These are phyloP conservation scores for Yamadazyma phyllophila DNA, from an alignment of 805 yeast species.

Conservation along the genomic window DNA sequence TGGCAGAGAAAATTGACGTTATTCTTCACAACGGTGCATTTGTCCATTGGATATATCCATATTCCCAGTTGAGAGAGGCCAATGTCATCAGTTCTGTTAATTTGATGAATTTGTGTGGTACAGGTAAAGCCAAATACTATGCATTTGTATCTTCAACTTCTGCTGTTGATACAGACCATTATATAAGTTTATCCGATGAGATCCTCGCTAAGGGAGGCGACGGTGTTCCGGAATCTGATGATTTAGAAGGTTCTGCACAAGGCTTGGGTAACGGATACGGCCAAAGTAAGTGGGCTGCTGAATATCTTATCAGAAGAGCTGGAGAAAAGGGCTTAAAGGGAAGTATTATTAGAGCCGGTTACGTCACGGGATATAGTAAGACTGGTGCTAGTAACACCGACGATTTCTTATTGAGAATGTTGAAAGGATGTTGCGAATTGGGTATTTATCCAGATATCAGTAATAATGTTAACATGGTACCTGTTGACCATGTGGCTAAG, in stretches of 20 bases:
- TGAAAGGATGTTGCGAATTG: constrained; percentile 90
- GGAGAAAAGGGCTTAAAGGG: constrained; percentile 87
- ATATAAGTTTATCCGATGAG: constrained; percentile 71
- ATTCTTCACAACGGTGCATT: constrained; percentile 96
- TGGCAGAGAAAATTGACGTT: constrained; percentile 66
- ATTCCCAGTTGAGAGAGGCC: constrained; percentile 84
- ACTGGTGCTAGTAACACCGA: constrained; percentile 95
- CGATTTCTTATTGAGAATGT: constrained; percentile 90
- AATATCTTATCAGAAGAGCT: constrained; percentile 81
- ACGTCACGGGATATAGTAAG: constrained; percentile 79
- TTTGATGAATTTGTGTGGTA: constrained; percentile 71
- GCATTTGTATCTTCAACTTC: constrained; percentile 96
- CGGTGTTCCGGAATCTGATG: constrained; percentile 83
- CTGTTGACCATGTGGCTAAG: constrained; percentile 97
- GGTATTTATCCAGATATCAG: constrained; percentile 82
- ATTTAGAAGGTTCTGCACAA: constrained; percentile 70
- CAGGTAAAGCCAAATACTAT: constrained; percentile 82
- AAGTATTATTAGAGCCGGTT: constrained; percentile 91
- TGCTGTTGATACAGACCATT: constrained; percentile 81
- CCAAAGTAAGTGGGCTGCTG: constrained; percentile 97
- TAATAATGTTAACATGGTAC: constrained; percentile 92
- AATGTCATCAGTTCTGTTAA: constrained; percentile 87
- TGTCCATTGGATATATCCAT: constrained; percentile 99
- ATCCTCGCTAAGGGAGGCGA: constrained; percentile 57
- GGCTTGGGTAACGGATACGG: constrained; percentile 95